Base-by-base conservation (phyloP, 768 basidiomycete species). In the Boletus subcaerulescens region DNA sequence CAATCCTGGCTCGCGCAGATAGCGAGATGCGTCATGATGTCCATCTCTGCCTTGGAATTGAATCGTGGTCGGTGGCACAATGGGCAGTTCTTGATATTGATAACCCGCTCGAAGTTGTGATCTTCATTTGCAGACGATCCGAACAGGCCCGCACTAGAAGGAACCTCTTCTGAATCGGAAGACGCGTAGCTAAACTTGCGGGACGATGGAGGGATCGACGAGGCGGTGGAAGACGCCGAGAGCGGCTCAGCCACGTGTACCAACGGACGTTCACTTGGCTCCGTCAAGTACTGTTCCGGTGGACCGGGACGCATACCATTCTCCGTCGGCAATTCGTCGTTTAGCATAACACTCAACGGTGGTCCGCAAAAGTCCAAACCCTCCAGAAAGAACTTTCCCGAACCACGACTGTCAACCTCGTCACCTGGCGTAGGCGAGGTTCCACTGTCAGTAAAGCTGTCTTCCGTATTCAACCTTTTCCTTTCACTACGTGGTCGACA, bases 1-100 rank as follows among this genome's bases (percentile, higher is more conserved):
- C 95, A 98, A 68, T 98, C 97, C 61, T 86, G 82, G 59, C 87
- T 91, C 11, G 97, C 94, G 63, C 96, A 99, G 11, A 98, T 84
- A 1, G 94, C 97, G n/a, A 99, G 73, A 70, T 99, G 96, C 22
- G 97, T 98, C 49, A 99, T 78, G 64, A 98, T 97, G 67, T 97
- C 95, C 63, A 93, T 78, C 71, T 98, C 97, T 0, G 86, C 91
- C 69, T 93, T 93, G 50, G 83, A 81, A 71, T 82, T 89, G 62
- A 98, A 65, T 42, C 94, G 76, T 3, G 92, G 89, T 12, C 93
- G 84, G 67, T 93, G 94, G 66, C 96, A 99, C 42, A 99, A 70
- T 0, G 96, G 96, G 67, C 96, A 99, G 52, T 84, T 89, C 77
- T 89, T 90, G 61, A 99, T 85, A 67, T 98, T 98, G 76, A 98